These are phyloP conservation scores for Verticillium longisporum DNA, from an alignment of 2,329 filamentous ascomycete species.

Conservation along the genomic window DNA sequence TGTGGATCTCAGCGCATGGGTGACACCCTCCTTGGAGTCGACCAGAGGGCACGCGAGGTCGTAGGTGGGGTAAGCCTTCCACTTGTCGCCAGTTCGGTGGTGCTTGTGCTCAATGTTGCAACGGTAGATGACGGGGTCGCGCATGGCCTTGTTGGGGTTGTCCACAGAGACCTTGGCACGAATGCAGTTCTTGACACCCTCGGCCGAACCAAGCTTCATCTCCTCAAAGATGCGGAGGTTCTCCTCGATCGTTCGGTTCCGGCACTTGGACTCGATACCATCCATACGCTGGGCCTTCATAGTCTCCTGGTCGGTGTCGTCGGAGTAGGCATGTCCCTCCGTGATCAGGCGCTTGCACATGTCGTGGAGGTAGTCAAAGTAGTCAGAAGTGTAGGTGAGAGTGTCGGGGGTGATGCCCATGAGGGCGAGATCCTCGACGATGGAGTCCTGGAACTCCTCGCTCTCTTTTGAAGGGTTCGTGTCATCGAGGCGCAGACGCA, in stretches of 20 bases:
- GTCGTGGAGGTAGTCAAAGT: constrained; percentile 89
- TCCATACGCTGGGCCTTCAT: constrained; percentile 83
- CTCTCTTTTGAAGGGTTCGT: constrained; percentile 98
- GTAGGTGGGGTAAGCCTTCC: constrained; percentile 86
- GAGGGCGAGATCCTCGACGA: constrained; percentile 82
- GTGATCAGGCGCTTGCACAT: constrained; percentile 79
- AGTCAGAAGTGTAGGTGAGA: constrained; percentile 87
- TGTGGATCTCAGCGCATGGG: constrained; percentile 74
- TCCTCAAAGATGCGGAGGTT: constrained; percentile 80
- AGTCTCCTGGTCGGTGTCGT: constrained; percentile 84
- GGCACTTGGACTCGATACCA: constrained; percentile 72
- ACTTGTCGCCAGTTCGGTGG: constrained; percentile 70
- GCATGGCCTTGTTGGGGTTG: constrained; percentile 90
- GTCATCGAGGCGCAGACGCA: constrained; percentile 91
- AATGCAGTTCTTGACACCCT: constrained; percentile 82
- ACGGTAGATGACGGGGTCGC: constrained; percentile 95
- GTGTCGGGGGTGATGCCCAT: constrained; percentile 89
- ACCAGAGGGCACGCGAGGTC: constrained; percentile 81
- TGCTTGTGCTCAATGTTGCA: constrained; percentile 66
- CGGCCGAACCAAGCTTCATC: constrained; percentile 81
- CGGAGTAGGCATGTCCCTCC: constrained; percentile 83
- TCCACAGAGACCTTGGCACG: constrained; percentile 89
- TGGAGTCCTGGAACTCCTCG: constrained; percentile 90
- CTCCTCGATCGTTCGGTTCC: constrained; percentile 74
- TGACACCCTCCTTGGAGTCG: constrained; percentile 74